phyloP scores from a whole-genome alignment of 176 grass and related monocot species.

The Triticum turgidum region DNA sequence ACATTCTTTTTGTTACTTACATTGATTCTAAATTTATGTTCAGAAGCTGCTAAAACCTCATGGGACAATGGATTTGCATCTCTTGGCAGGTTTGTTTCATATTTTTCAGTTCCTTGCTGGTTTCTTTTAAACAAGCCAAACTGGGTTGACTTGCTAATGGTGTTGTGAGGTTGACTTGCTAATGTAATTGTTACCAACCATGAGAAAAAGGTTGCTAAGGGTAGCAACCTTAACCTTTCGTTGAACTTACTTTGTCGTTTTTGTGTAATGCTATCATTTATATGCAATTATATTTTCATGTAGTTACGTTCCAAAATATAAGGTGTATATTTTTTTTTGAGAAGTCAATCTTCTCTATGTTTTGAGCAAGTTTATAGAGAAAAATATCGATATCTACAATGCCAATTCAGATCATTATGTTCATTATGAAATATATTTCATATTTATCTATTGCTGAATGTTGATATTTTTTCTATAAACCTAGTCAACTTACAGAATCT shows the following conservation, averaged over 20 bases:
- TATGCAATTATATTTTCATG: conserved; percentile 11
- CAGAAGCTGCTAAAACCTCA: conserved; percentile 56
- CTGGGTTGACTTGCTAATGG: background rate
- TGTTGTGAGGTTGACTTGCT: background rate
- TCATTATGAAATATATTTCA: background rate
- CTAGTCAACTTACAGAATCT: background rate
- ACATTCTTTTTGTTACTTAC: conserved; percentile 11
- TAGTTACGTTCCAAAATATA: background rate
- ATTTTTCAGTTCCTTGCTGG: conserved; percentile 13
- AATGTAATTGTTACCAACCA: conserved; percentile 5
- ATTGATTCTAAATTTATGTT: conserved; percentile 49
- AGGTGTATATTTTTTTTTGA: background rate
- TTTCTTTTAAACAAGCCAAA: background rate
- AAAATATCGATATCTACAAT: background rate
- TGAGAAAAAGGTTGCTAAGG: background rate
- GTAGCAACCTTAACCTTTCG: background rate
- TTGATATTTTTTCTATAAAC: background rate
- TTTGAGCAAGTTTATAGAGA: background rate
- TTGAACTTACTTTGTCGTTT: background rate
- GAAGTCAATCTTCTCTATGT: background rate
- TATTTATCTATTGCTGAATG: background rate
- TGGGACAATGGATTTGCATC: conserved; percentile 75
- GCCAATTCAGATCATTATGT: background rate
- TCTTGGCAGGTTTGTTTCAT: conserved; percentile 70
- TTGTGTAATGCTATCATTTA: background rate